Evolutionary conservation across 441 rosid species (phyloP), one percentile per base, ranked within the genome.

Genomic region (Aleurites moluccanus): DNA sequence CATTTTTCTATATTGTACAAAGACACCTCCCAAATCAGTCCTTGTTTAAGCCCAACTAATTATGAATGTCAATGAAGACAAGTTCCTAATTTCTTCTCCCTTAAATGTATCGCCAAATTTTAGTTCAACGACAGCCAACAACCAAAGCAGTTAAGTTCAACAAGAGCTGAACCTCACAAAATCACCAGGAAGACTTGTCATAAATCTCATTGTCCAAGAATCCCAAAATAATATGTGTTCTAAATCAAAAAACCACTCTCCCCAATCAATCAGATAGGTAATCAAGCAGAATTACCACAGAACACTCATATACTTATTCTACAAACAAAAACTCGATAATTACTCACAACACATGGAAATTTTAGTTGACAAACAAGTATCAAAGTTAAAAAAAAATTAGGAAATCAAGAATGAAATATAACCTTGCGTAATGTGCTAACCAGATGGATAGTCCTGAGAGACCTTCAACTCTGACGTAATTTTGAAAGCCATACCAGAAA

Each of bases 391-490:
- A 73, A 20, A 73, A 13, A 61, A 33, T 5, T 2, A 10, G 27
- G n/a, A 40, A 40, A 20, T 6, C 3, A 15, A 71, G 70, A 33
- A 59, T 28, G 44, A 73, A 65, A 64, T 20, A 60, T 60, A n/a
- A 72, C 83, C 84, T 83, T 82, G 57, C 21, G 40, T 55, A 77
- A 79, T 57, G 67, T 73, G 61, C 64, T 27, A 85, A 77, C 78
- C 83, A 75, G 86, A 82, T 13, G 73, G 77, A 61, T 62, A 73
- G 75, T 78, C 86, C 82, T 85, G 79, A 53, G 72, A 57, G 52
- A 75, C 78, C 69, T 25, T 64, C 66, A 72, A 80, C 47, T 61
- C 82, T 74, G 25, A 81, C 38, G 73, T 70, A 64, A 74, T 73
- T 73, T 66, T 20, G 68, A 73, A 81, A 64, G 80, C 76, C 67